Base-by-base conservation (phyloP, 495 filamentous ascomycete species). In the Penicillium daleae region DNA sequence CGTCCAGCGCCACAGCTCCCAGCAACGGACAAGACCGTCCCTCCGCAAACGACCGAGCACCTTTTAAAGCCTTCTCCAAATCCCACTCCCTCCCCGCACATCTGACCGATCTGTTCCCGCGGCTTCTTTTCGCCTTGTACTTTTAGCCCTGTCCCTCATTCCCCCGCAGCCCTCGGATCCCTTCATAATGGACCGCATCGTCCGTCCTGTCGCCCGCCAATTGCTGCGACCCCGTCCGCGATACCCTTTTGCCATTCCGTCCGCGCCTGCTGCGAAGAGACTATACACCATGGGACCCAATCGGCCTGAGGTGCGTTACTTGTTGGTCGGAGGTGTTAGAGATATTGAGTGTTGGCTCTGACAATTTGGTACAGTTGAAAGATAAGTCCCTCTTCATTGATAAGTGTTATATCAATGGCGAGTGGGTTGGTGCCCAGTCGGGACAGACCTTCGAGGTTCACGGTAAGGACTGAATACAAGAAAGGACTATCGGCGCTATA, bases 361-460 rank as follows among this genome's bases (percentile, higher is more conserved):
- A 61, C 46, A 29, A 17, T 31, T 31, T 31, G 5, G 1, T 29
- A 1, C 63, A 91, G 91, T 86, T 97, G 68, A 92, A 89, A 77
- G 92, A 96, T 67, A 83, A 85, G 29, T 91, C 90, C 4, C 85
- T 97, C 26, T 86, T 96, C 69, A 93, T 92, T 73, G 78, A 90
- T 61, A 90, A 92, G 64, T 87, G 84, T 63, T 97, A 93, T 69
- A 87, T 97, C 65, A 92, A 96, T 75, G 91, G 91, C 66, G 86
- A 92, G 78, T 97, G 90, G 89, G 82, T 95, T 51, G 82, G 80
- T 57, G 87, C 91, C 40, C 80, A 84, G 64, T 92, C 90, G 1
- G 88, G 88, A 49, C 85, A 92, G 74, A 93, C 90, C 22, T 97
- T 97, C 67, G 84, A 92, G 56, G 89, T 93, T 33, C 78, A 86